These are phyloP conservation scores for Cichorium intybus DNA, from an alignment of 140 eudicot species.

Conservation along the genomic window DNA sequence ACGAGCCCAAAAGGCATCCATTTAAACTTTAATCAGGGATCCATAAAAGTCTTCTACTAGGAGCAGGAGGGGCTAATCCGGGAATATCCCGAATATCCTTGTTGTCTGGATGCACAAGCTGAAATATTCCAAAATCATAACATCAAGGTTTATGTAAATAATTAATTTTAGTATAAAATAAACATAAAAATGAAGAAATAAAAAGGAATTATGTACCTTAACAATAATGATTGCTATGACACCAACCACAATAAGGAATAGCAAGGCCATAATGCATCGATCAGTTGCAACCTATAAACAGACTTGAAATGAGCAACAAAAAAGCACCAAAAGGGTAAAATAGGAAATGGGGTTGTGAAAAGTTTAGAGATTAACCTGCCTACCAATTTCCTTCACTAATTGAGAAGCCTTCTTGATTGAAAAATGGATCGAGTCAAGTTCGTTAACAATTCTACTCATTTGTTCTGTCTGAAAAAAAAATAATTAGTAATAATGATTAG, in stretches of 20 bases:
- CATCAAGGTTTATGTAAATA: neutral
- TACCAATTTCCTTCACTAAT: slow-evolving; percentile 97
- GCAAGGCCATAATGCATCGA: slow-evolving; percentile 91
- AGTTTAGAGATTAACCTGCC: slow-evolving; percentile 85
- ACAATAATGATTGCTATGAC: slow-evolving; percentile 84
- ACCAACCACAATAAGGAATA: slow-evolving; percentile 86
- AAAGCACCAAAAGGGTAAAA: neutral
- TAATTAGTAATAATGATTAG: slow-evolving; percentile 1
- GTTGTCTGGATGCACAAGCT: slow-evolving; percentile 86
- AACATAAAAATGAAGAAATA: neutral
- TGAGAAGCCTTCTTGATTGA: slow-evolving; percentile 93
- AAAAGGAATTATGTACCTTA: slow-evolving; percentile 46
- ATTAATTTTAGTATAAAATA: neutral
- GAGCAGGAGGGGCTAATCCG: slow-evolving; percentile 93
- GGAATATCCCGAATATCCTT: slow-evolving; percentile 88
- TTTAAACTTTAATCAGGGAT: slow-evolving; percentile 24
- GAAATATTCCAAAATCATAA: slow-evolving; percentile 21
- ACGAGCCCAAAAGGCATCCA: slow-evolving; percentile 12
- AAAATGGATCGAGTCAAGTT: slow-evolving; percentile 87
- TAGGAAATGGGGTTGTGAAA: slow-evolving; percentile 16
- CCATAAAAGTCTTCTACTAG: slow-evolving; percentile 62
- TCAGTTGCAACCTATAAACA: slow-evolving; percentile 89
- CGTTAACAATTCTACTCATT: slow-evolving; percentile 94
- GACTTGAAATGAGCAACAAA: slow-evolving; percentile 32
- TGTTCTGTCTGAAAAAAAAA: slow-evolving; percentile 76